Conservation (phyloP, 1,284 basidiomycete species). For the Puccinia hordei region DNA sequence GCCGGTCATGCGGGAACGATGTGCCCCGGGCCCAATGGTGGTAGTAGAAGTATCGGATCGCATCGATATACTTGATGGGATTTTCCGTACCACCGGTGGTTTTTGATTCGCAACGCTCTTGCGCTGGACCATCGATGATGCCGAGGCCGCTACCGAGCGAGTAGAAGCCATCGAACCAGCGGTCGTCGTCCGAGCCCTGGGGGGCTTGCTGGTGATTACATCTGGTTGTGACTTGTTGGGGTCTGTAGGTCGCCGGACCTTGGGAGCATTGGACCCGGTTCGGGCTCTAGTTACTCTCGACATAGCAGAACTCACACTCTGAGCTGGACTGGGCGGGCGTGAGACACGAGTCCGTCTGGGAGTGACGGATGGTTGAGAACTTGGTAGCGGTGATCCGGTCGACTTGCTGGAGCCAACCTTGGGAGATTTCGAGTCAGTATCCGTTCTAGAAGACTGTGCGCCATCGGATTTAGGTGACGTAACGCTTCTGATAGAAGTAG, state of each 20-base stretch:
- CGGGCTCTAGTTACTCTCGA: constrained; percentile 8
- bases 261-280: neutral
- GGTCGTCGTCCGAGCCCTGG: constrained; percentile 24
- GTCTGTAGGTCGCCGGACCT: neutral
- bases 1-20: constrained; percentile 58
- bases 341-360: constrained; percentile 3
- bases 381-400: neutral
- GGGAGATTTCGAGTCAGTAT: neutral
- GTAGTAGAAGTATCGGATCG: constrained; percentile 29
- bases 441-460: neutral
- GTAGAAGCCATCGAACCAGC: constrained; percentile 12
- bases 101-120: constrained; percentile 24
- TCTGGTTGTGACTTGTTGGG: neutral
- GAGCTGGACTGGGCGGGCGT: constrained; percentile 37
- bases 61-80: constrained; percentile 43
- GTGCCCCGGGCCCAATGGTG: constrained; percentile 61
- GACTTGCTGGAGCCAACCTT: constrained; percentile 12
- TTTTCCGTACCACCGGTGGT: constrained; percentile 28
- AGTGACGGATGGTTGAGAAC: neutral
- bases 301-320: neutral
- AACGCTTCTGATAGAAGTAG: constrained; percentile 9
- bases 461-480: constrained; percentile 31
- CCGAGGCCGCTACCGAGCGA: constrained; percentile 3
- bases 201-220: constrained; percentile 15
- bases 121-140: neutral